Conservation (phyloP, 306 rosid species). For the Cucurbita argyrosperma region DNA sequence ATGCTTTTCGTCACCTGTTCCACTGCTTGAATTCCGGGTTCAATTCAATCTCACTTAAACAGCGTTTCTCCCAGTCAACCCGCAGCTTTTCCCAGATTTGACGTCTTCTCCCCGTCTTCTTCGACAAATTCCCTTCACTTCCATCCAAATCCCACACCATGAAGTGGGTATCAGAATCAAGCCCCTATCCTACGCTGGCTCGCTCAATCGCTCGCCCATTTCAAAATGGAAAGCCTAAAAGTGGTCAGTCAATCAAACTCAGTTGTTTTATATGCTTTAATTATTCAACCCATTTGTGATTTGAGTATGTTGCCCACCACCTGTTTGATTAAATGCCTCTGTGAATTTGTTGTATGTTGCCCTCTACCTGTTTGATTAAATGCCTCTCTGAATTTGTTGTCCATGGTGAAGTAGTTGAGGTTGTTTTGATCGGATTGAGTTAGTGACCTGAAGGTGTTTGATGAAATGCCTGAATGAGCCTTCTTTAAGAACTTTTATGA, state of each 20-base stretch:
- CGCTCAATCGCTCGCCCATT: neutral
- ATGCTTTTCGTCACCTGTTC: neutral
- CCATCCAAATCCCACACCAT: neutral
- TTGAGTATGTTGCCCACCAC: too few relatives aligned
- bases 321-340: too few relatives aligned
- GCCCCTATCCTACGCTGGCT: neutral
- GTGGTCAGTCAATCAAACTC: neutral
- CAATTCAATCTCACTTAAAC: neutral
- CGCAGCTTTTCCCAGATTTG: slow-evolving; percentile 3
- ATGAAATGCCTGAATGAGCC: neutral
- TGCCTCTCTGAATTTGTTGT: neutral
- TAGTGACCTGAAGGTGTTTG: neutral
- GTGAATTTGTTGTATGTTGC: neutral
- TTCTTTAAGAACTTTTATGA: neutral
- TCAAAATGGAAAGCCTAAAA: neutral
- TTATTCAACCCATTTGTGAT: too few relatives aligned
- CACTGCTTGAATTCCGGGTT: slow-evolving; percentile 7
- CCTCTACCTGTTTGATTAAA: neutral
- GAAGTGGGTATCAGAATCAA: neutral
- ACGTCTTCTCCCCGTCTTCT: neutral
- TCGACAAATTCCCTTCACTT: neutral
- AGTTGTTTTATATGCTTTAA: too few relatives aligned
- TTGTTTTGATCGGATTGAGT: neutral
- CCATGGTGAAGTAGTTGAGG: neutral
- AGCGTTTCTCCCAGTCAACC: neutral